Evolutionary conservation across 2,329 filamentous ascomycete species (phyloP).

Genomic region (Chrysosphaeria jannelii): DNA sequence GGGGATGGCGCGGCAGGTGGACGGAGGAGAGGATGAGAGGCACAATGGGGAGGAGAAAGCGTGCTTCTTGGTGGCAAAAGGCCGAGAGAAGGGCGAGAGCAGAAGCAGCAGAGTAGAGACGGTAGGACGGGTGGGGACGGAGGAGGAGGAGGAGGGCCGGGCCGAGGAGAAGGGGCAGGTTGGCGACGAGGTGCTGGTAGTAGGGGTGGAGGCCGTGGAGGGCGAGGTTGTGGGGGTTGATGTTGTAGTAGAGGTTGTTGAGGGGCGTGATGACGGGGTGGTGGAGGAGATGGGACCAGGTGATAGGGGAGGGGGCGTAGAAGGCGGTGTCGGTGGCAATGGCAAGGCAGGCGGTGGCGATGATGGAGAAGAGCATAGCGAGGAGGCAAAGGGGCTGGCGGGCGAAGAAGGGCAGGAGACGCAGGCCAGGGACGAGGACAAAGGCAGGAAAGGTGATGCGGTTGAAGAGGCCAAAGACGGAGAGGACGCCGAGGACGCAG

Average conservation of each 20-base stretch:
- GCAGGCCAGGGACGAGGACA: slow-evolving; percentile 53
- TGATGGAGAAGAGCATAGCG: slow-evolving; percentile 30
- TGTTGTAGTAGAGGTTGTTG: slow-evolving; percentile 54
- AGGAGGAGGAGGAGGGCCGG: slow-evolving; percentile 32
- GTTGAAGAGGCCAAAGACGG: slow-evolving; percentile 76
- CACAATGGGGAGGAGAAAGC: slow-evolving; percentile 46
- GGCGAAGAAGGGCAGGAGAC: slow-evolving; percentile 59
- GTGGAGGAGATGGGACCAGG: slow-evolving; percentile 29
- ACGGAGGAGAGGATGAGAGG: slow-evolving; percentile 51
- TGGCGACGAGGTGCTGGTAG: slow-evolving; percentile 46
- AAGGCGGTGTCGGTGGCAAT: slow-evolving; percentile 65
- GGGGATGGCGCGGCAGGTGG: slow-evolving; percentile 26
- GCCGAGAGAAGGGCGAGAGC: slow-evolving; percentile 39
- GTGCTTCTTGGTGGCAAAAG: slow-evolving; percentile 54
- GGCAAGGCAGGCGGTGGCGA: slow-evolving; percentile 39
- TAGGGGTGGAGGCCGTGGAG: slow-evolving; percentile 49
- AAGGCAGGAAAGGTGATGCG: slow-evolving; percentile 93
- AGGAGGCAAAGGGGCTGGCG: slow-evolving; percentile 38
- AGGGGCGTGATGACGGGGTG: slow-evolving; percentile 44
- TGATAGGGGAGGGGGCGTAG: slow-evolving; percentile 33
- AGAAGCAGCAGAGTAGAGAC: slow-evolving; percentile 43
- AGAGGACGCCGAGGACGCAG: slow-evolving; percentile 47
- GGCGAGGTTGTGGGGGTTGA: slow-evolving; percentile 35
- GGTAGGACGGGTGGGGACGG: slow-evolving; percentile 23
- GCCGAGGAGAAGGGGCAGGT: slow-evolving; percentile 41